Base-by-base conservation (phyloP, 139 green algal genomes). In the Pleodorina starrii region DNA sequence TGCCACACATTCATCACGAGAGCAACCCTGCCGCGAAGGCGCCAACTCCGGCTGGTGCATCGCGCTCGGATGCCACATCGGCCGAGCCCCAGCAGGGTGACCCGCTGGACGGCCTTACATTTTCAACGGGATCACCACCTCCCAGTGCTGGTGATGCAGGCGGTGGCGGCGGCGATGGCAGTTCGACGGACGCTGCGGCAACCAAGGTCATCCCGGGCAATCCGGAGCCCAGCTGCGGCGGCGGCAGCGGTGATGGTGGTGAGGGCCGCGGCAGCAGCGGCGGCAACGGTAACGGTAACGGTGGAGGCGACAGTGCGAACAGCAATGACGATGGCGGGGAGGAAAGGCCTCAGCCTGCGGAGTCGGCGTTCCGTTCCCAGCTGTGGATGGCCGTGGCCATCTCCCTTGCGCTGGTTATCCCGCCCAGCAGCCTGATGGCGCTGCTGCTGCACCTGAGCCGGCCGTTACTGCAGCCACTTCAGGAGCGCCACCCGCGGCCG, bases 301-400 rank as follows among this genome's bases (percentile, higher is more conserved):
- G 59, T 60, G 59, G 78, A n/a, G 42, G 17, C 35, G 42, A 36
- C 23, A 42, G 25, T 27, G 38, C 21, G 17, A 73, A 44, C 36
- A 36, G 38, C 36, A 36, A 36, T 36, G 54, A 38, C 78, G 7
- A 29, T 57, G 79, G 43, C 11, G 36, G 40, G 23, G 40, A 36
- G 4, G 27, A 59, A 29, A 23, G 40, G 6, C 12, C 29, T 6
- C 36, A 46, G 76, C 32, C 76, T 14, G 2, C 6, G 1, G 76
- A 59, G 29, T 0, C 42, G 6, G 29, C 11, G 11, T 19, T 29
- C 38, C 27, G n/a, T 14, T 21, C 59, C 29, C 14, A 9, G 50
- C 48, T 48, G 11, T 91, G 87, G 87, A 25, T 85, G 42, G 51
- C 79, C 12, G 50, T 83, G 29, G 87, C 87, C 0, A 17, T 91